Evolutionary conservation across 1,284 basidiomycete species (phyloP).

Genomic region (Microbotryum silenes-acaulis): DNA sequence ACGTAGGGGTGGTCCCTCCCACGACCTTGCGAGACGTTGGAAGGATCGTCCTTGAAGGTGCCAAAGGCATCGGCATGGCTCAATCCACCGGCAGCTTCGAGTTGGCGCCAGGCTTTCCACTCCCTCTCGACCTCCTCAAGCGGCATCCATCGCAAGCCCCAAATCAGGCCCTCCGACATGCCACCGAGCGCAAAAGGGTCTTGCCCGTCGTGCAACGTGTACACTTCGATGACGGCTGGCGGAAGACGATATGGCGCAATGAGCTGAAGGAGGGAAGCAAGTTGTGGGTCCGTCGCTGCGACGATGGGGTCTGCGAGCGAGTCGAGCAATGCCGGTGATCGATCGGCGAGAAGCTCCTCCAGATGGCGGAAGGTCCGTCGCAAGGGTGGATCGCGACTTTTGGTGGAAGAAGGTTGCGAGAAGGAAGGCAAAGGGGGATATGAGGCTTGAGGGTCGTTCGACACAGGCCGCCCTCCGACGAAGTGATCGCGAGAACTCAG

Average conservation of each 20-base stretch:
- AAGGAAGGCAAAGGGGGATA: slow-evolving; percentile 27
- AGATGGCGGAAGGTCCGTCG: slow-evolving; percentile 28
- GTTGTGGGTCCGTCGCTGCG: slow-evolving; percentile 7
- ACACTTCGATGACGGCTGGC: slow-evolving; percentile 33
- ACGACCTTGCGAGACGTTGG: slow-evolving; percentile 2
- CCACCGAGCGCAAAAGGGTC: slow-evolving; percentile 27
- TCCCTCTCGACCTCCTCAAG: slow-evolving; percentile 85
- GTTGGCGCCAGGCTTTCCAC: slow-evolving; percentile 87
- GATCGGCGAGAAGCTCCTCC: slow-evolving; percentile 15
- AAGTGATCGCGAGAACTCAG: not conserved
- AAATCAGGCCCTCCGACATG: slow-evolving; percentile 33
- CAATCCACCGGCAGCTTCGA: slow-evolving; percentile 49
- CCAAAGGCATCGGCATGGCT: slow-evolving; percentile 2
- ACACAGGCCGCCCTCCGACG: not conserved
- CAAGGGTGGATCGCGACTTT: slow-evolving; percentile 22
- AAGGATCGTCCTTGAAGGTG: slow-evolving; percentile 10
- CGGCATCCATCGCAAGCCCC: slow-evolving; percentile 42
- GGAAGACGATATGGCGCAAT: slow-evolving; percentile 34
- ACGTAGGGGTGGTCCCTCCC: slow-evolving; percentile 44
- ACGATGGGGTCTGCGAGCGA: slow-evolving; percentile 23
- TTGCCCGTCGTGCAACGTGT: slow-evolving; percentile 37
- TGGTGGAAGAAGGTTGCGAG: slow-evolving; percentile 17
- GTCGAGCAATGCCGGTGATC: slow-evolving; percentile 32
- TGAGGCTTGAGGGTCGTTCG: not conserved
- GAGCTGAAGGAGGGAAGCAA: slow-evolving; percentile 13